These are phyloP conservation scores for Nitzschia sp. DNA, from an alignment of 108 stramenopile species.

Conservation along the genomic window DNA sequence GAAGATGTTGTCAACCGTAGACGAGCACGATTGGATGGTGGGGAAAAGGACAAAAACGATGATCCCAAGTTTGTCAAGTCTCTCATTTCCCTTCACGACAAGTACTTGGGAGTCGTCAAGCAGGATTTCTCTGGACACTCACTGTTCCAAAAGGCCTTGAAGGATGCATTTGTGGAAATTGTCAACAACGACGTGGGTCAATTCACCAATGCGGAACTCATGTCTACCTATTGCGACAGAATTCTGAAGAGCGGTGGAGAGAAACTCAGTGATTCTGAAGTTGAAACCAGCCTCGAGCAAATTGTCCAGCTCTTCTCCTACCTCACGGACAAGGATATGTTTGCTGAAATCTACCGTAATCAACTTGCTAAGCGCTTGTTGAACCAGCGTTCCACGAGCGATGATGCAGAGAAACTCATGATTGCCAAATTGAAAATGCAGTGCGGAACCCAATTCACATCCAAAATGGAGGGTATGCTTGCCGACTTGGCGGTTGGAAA, in stretches of 20 bases:
- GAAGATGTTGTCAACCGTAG: slow-evolving; percentile 85
- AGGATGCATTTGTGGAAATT: slow-evolving; percentile 98
- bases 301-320: slow-evolving; percentile 97
- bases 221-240: slow-evolving; percentile 97
- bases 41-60: slow-evolving; percentile 91
- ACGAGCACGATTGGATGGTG: slow-evolving; percentile 83
- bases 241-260: slow-evolving; percentile 98
- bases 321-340: slow-evolving; percentile 98
- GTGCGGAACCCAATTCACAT: slow-evolving; percentile 99
- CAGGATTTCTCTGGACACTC: slow-evolving; percentile 90
- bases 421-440: slow-evolving; percentile 98
- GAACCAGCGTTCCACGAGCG: slow-evolving; percentile 93
- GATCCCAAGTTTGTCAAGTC: slow-evolving; percentile 97
- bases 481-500: slow-evolving; percentile 93
- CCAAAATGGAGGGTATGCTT: slow-evolving; percentile 99
- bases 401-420: slow-evolving; percentile 98
- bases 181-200: slow-evolving; percentile 97
- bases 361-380: slow-evolving; percentile 97
- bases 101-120: slow-evolving; percentile 89
- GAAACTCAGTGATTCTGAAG: slow-evolving; percentile 93
- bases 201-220: slow-evolving; percentile 93
- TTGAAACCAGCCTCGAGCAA: slow-evolving; percentile 90
- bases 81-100: slow-evolving; percentile 95
- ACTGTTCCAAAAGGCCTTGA: slow-evolving; percentile 98
- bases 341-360: slow-evolving; percentile 98